Base-by-base conservation (phyloP, 331 rosid genomes). In the Acacia pycnantha region DNA sequence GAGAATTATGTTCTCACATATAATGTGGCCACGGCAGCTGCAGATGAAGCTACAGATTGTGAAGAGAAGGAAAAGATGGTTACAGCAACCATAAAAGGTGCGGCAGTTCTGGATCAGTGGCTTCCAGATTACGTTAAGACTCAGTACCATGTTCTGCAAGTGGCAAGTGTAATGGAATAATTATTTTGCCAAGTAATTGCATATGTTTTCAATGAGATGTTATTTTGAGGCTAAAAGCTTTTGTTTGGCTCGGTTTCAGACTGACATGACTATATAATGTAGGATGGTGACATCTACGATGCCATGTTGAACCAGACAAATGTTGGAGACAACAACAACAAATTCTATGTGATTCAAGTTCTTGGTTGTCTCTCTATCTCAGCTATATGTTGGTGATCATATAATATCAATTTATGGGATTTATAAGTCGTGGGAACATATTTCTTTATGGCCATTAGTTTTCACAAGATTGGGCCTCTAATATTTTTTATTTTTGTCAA, bases 231-330 rank as follows among this genome's bases (percentile, higher is more conserved):
- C 68, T 46, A 44, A 6, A 43, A 47, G 22, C 66, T 81, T 85
- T 80, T 40, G 27, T 47, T 81, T n/a, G 1, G 37, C 40, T 78
- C 22, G 12, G 41, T 75, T 82, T 83, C 11, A 26, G 37, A 70
- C 44, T 21, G 77, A 74, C 27, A 14, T 71, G 37, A 71, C 9
- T 70, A 56, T 76, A 48, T 31, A 33, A 31, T 88, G 90, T 76
- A 92, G 98, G 98, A 88, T 37, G 90, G 81, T 78, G 97, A 91
- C 21, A 82, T 96, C 73, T 94, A 91, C 62, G 99, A 96, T 86
- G 98, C 97, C 80, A 90, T 92, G 91, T 82, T 94, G 88, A 96
- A 94, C 89, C 98, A 94, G 88, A 94, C 99, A 50, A 92, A 94
- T 85, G 92, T 96, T 73, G 83, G 90, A 22, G 79, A 85, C 69